These are phyloP conservation scores for Kwoniella shivajii DNA, from an alignment of 1,284 basidiomycete species.

Conservation along the genomic window DNA sequence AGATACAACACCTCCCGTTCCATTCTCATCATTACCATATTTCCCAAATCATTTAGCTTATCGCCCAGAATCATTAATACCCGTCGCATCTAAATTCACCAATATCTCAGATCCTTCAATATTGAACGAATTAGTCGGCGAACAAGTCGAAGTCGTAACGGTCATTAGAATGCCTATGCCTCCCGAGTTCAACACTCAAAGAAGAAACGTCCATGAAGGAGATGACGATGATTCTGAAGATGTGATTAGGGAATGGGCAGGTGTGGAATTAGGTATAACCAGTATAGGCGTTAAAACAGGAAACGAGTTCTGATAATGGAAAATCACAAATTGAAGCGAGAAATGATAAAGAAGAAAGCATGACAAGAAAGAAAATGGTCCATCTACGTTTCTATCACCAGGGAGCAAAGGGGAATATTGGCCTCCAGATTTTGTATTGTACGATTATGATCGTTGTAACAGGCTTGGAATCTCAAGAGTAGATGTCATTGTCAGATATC, in stretches of 20 bases:
- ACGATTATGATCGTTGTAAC: no score
- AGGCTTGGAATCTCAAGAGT: no score
- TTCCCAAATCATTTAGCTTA: slow-evolving; percentile 52
- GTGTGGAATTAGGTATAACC: slow-evolving; percentile 35
- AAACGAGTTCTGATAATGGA: no score
- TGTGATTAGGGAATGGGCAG: slow-evolving; percentile 36
- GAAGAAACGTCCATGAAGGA: neutral
- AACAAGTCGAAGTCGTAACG: slow-evolving; percentile 38
- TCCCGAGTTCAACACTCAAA: slow-evolving; percentile 1
- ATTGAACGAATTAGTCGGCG: slow-evolving; percentile 34
- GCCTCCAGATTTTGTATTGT: no score
- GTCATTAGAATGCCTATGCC: slow-evolving; percentile 46
- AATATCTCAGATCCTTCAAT: slow-evolving; percentile 5
- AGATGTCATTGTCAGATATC: no score
- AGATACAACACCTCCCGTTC: slow-evolving; percentile 6
- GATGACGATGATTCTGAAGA: slow-evolving; percentile 28
- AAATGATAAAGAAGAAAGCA: no score
- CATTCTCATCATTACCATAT: slow-evolving; percentile 32
- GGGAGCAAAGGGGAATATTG: no score
- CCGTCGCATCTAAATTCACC: slow-evolving; percentile 31
- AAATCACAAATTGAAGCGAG: no score
- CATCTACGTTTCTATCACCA: no score
- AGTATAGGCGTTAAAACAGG: slow-evolving; percentile 21
- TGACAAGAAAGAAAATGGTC: no score
- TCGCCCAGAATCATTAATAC: slow-evolving; percentile 31